Evolutionary conservation across 2,329 filamentous ascomycete species (phyloP), one percentile per base, ranked within the genome.

Genomic region (Ilyonectria robusta): DNA sequence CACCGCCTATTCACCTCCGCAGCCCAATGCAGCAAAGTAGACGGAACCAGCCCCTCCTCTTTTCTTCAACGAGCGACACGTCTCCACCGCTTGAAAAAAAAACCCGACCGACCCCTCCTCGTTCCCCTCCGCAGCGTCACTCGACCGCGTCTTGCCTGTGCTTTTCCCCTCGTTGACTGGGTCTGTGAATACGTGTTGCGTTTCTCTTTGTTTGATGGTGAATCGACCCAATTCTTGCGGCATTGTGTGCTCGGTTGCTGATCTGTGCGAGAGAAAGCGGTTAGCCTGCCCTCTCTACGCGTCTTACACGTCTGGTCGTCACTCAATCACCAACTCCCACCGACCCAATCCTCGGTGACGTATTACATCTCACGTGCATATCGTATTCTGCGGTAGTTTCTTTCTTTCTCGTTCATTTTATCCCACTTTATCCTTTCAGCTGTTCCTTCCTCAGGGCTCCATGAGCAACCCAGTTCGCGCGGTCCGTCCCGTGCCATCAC

Each of bases 11-110:
- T 19, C n/a, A 19, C 44, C 6, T 26, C 15, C 15, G 8, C 46
- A 21, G 46, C 40, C 33, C 23, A 33, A 48, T 29, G n/a, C 6
- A 53, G 29, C 23, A 50, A 8, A 31, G 15, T 3, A 29, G 15
- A 29, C 17, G 11, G 15, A 31, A 51, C 37, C 29, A 26, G 46
- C 57, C 57, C 57, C 46, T 44, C 33, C 26, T 19, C 9, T 37
- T 21, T 42, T 59, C 57, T 42, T 59, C 57, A 51, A 51, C 35
- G 33, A 37, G 48, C 44, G 44, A 62, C 59, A 62, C 59, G 59
- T 62, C 59, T 56, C 59, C 59, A 62, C 59, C 26, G 26, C 11
- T 21, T 21, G 31, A 31, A 13, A 26, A 17, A 47, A 31, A 51
- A n/a, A n/a, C n/a, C 23, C 19, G 47, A 44, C 13, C 48, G 50